A percentile compares a stretch with the other conserved stretches of the same genome.
Conservation (phyloP, 2,329 filamentous ascomycete genomes). For the Pseudofabraea citricarpa region DNA sequence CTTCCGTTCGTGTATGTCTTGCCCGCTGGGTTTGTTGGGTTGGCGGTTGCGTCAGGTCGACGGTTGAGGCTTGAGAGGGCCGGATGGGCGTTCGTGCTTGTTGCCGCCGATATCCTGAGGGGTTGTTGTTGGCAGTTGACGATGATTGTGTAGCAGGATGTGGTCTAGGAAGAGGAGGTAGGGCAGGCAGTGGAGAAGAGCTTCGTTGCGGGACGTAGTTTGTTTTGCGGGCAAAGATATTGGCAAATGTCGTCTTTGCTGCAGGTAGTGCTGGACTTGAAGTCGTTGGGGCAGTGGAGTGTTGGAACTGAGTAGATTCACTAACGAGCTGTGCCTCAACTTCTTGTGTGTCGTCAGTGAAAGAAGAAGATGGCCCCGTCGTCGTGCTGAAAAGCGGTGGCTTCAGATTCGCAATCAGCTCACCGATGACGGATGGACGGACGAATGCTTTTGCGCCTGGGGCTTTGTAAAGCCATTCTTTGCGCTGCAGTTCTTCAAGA, state of each 20-base stretch:
- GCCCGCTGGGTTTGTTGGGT: too few species aligned
- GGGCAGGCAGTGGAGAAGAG: neutral
- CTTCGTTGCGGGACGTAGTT: neutral
- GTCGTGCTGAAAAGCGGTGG: slow-evolving; percentile 41
- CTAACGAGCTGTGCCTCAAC: slow-evolving; percentile 21
- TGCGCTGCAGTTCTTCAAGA: slow-evolving; percentile 44
- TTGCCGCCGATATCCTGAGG: neutral
- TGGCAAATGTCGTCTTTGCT: neutral
- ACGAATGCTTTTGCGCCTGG: slow-evolving; percentile 46
- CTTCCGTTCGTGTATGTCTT: too few species aligned
- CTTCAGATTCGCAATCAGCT: slow-evolving; percentile 53
- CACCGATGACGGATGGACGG: slow-evolving; percentile 51
- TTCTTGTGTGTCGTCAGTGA: slow-evolving; percentile 26
- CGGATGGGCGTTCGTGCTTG: neutral
- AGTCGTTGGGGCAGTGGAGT: neutral
- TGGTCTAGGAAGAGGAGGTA: neutral
- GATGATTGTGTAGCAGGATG: neutral
- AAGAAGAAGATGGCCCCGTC: slow-evolving; percentile 11
- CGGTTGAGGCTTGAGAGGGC: slow-evolving; percentile 26
- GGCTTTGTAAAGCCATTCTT: slow-evolving; percentile 47
- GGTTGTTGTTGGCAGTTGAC: neutral
- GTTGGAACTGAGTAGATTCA: slow-evolving; percentile 22
- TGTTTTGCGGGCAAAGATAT: neutral
- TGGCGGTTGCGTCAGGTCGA: slow-evolving; percentile 22
- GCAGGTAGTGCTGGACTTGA: neutral